Percentiles rank a stretch among this genome's conserved stretches.
phyloP scores from a whole-genome alignment of 2,329 filamentous ascomycete species.

The Ambrosiella cleistominuta region DNA sequence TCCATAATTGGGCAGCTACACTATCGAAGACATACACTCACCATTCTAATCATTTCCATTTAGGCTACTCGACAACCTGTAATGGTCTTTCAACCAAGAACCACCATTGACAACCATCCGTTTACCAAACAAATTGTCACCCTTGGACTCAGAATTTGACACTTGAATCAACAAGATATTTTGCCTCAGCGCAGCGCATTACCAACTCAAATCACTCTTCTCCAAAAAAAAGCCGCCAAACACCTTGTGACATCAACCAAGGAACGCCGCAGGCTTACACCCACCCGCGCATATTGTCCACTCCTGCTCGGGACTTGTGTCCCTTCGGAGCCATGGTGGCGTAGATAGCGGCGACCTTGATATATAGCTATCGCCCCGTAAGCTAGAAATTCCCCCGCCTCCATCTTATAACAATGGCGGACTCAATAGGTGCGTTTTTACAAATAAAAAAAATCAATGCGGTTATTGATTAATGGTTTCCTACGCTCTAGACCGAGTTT shows the following conservation, averaged over 20 bases:
- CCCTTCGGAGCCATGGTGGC: background rate
- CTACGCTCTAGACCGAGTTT: slow-evolving; percentile 65
- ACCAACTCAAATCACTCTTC: background rate
- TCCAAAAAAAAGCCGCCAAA: background rate
- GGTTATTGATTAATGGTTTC: background rate
- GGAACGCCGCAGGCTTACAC: background rate
- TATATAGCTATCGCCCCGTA: background rate
- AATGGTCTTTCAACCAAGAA: no score
- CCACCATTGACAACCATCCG: no score
- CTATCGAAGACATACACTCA: no score
- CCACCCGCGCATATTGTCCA: background rate
- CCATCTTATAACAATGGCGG: slow-evolving; percentile 19
- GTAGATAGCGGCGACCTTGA: no score
- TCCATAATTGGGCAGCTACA: no score
- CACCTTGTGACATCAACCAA: background rate
- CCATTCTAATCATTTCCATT: no score
- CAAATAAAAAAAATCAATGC: slow-evolving; percentile 3
- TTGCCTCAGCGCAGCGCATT: background rate
- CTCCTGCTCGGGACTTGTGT: background rate
- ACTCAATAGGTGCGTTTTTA: slow-evolving; percentile 22
- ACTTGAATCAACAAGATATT: no score
- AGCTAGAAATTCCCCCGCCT: background rate
- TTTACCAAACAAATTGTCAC: no score
- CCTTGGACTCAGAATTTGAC: no score
- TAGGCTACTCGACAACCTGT: no score